Evolutionary conservation across 345 rosid genomes (phyloP).

Genomic region (Sapria himalayana): DNA sequence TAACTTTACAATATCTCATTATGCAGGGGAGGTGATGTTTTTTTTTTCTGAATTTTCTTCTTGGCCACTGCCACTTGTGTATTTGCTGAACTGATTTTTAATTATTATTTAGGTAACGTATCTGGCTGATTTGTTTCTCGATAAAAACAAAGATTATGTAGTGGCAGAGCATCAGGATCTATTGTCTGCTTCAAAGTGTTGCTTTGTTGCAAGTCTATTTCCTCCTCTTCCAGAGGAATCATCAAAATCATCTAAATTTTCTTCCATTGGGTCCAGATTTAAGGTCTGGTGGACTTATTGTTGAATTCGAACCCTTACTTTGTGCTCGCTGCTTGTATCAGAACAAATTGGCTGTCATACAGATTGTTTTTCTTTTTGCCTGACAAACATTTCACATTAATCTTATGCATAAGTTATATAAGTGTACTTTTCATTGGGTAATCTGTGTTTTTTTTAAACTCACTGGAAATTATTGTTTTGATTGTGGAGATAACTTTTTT

Average conservation of each 20-base stretch:
- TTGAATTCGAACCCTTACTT: no score
- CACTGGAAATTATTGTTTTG: no score
- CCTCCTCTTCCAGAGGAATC: constrained; percentile 82
- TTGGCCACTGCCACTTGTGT: constrained; percentile 1
- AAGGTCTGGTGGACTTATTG: constrained; percentile 46
- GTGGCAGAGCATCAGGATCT: constrained; percentile 99
- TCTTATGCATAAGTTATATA: no score
- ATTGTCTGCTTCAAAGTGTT: constrained; percentile 52
- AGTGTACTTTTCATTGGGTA: no score
- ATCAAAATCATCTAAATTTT: constrained; percentile 88
- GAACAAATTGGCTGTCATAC: no score
- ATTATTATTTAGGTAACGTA: constrained; percentile 46
- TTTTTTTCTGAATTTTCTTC: constrained; percentile 7
- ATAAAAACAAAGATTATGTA: constrained; percentile 98
- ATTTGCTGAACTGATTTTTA: constrained; percentile 5
- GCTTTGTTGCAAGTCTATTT: constrained; percentile 61
- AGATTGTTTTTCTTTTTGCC: no score
- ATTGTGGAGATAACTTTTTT: no score
- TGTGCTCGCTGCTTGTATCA: no score
- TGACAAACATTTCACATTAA: no score
- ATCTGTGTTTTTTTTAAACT: no score
- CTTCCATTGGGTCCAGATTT: constrained; percentile 93
- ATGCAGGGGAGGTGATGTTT: constrained; percentile 87
- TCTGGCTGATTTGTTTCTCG: constrained; percentile 87
- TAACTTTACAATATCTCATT: constrained; percentile 77